These are phyloP conservation scores for Trichoderma sp. DNA, from an alignment of 2,329 filamentous ascomycete species.

Conservation along the genomic window DNA sequence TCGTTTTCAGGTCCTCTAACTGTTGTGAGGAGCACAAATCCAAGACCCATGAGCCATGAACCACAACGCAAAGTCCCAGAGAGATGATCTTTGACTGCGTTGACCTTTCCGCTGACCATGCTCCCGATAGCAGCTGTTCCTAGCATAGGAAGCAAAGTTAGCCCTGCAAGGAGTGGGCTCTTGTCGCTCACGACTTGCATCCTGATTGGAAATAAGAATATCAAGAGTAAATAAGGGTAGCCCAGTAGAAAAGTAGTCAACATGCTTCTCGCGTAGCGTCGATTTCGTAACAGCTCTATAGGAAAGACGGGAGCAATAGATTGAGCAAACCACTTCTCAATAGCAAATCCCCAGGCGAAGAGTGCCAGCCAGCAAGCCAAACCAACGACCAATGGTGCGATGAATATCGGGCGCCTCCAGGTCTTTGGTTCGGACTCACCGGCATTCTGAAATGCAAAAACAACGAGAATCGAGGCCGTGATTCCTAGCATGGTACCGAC, in stretches of 20 bases:
- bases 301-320: conserved; percentile 47
- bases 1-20: conserved; percentile 37
- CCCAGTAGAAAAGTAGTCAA: conserved; percentile 51
- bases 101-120: conserved; percentile 44
- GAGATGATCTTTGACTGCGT: conserved; percentile 42
- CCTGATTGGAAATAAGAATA: conserved; percentile 52
- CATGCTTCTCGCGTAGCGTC: conserved; percentile 45
- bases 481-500: conserved; percentile 56
- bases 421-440: conserved; percentile 37
- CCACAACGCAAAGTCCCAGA: conserved; percentile 47
- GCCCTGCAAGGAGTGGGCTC: conserved; percentile 47
- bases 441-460: conserved; percentile 59
- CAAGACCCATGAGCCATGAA: conserved; percentile 46
- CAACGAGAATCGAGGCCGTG: conserved; percentile 54
- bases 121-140: conserved; percentile 50
- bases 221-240: conserved; percentile 51
- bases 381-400: conserved; percentile 35
- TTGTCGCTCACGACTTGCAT: conserved; percentile 53
- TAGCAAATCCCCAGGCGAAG: conserved; percentile 33
- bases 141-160: conserved; percentile 57
- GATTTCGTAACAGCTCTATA: conserved; percentile 48
- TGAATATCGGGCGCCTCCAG: conserved; percentile 46
- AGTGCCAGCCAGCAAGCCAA: conserved; percentile 33
- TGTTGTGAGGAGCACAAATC: conserved; percentile 50
- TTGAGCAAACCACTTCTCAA: conserved; percentile 31